These are phyloP conservation scores for Chytriomyces hyalinus DNA, from an alignment of 192 early-diverging fungal species.

Conservation along the genomic window DNA sequence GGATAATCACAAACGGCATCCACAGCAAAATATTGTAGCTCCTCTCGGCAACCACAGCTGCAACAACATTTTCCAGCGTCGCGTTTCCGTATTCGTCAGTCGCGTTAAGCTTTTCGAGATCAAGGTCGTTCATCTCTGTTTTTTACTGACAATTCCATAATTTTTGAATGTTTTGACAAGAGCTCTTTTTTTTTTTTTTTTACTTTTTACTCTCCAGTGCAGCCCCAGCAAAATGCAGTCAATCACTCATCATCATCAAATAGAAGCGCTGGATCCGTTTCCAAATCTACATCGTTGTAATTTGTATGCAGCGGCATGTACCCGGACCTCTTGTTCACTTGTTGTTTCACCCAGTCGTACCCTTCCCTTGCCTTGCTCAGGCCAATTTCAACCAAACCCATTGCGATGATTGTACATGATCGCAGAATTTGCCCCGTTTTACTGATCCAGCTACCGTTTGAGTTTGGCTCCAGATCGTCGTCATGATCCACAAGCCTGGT, in stretches of 20 bases:
- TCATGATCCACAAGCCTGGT: neutral
- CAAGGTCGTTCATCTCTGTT: conserved; percentile 10
- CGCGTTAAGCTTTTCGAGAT: conserved; percentile 2
- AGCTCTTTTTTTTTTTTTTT: neutral
- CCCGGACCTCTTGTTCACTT: conserved; percentile 11
- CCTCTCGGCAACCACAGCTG: neutral
- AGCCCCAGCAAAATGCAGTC: neutral
- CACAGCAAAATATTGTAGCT: conserved; percentile 50
- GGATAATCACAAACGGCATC: conserved; percentile 57
- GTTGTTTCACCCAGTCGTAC: conserved; percentile 34
- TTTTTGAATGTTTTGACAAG: neutral
- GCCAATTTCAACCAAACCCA: conserved; percentile 40
- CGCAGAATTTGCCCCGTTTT: conserved; percentile 15
- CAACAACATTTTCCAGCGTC: conserved; percentile 10
- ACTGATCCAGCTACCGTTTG: neutral
- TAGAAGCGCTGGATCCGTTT: conserved; percentile 16
- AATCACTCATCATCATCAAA: conserved; percentile 33
- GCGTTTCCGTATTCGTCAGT: neutral
- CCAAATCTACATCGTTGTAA: conserved; percentile 31
- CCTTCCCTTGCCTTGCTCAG: conserved; percentile 10
- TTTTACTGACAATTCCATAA: neutral
- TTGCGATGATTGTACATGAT: conserved; percentile 10
- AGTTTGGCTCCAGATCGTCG: neutral
- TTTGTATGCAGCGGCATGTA: conserved; percentile 8
- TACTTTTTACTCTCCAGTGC: neutral